Percentiles rank a stretch among this genome's conserved stretches.
phyloP scores from a whole-genome alignment of 2,329 filamentous ascomycete species.

The Cryphonectria japonica region DNA sequence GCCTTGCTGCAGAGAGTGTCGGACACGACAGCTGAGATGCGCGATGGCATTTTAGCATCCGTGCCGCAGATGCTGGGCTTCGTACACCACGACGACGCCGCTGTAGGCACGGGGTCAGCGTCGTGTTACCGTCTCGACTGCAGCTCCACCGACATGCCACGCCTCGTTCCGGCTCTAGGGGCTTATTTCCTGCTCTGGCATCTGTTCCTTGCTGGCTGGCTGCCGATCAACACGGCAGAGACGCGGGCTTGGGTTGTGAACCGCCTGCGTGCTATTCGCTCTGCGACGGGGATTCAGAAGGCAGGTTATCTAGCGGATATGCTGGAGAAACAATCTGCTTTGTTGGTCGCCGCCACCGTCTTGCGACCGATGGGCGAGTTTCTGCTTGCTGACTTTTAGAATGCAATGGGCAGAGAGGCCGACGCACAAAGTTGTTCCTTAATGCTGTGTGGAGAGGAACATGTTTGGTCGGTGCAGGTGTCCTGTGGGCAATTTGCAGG shows the following conservation, averaged over 20 bases:
- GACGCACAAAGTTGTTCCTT: too few species aligned
- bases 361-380: background rate
- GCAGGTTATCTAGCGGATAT: slow-evolving; percentile 15
- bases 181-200: slow-evolving; percentile 20
- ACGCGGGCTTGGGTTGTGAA: slow-evolving; percentile 14
- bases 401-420: too few species aligned
- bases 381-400: background rate
- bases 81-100: slow-evolving; percentile 12
- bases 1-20: slow-evolving; percentile 5
- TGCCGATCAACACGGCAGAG: slow-evolving; percentile 15
- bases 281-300: slow-evolving; percentile 22
- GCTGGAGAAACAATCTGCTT: slow-evolving; percentile 11
- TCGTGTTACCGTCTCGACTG: background rate
- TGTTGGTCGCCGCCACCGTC: background rate
- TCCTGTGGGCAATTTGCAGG: too few species aligned
- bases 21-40: slow-evolving; percentile 10
- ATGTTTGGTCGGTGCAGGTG: too few species aligned
- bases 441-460: too few species aligned
- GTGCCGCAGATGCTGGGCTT: slow-evolving; percentile 28
- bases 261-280: slow-evolving; percentile 10
- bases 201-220: slow-evolving; percentile 17
- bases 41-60: slow-evolving; percentile 19
- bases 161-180: slow-evolving; percentile 13
- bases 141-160: background rate
- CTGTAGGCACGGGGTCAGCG: background rate